Evolutionary conservation across 129 eudicot genomes (phyloP).

Genomic region (Ambrosia trifida): DNA sequence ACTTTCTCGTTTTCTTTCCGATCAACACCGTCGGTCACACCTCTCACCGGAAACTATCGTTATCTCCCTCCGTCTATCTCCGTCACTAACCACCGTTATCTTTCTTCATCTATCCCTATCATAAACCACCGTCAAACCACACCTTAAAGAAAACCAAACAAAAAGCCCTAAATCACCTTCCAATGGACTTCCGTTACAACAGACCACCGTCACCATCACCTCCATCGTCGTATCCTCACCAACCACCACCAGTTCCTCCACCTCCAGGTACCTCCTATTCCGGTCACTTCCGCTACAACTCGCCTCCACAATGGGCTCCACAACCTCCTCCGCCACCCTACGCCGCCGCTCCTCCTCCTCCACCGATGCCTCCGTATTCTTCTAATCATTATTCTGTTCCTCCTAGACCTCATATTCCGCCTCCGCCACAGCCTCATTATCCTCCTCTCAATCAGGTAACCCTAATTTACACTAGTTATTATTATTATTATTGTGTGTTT

Average conservation of each 20-base stretch:
- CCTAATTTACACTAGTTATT: neutral
- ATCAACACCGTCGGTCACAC: constrained; percentile 26
- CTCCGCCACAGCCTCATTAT: constrained; percentile 43
- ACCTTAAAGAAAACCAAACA: neutral
- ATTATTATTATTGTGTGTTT: neutral
- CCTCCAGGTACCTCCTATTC: constrained; percentile 51
- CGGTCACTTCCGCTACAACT: constrained; percentile 55
- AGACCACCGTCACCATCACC: constrained; percentile 61
- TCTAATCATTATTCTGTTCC: constrained; percentile 47
- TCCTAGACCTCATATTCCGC: constrained; percentile 45
- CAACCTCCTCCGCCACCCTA: constrained; percentile 49
- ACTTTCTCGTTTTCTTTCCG: constrained; percentile 10
- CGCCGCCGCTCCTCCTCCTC: constrained; percentile 47
- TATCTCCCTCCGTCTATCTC: constrained; percentile 9
- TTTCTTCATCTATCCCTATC: constrained; percentile 17
- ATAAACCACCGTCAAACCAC: neutral
- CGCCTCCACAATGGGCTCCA: constrained; percentile 32
- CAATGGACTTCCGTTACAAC: constrained; percentile 70
- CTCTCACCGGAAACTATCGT: constrained; percentile 24
- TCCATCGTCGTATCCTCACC: constrained; percentile 54
- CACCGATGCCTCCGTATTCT: constrained; percentile 41
- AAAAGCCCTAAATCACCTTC: constrained; percentile 41
- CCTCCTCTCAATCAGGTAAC: constrained; percentile 56
- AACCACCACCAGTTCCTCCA: constrained; percentile 56
- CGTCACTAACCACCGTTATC: constrained; percentile 4